Conservation (phyloP, 805 yeast genomes). For the Schwanniomyces polymorphus region DNA sequence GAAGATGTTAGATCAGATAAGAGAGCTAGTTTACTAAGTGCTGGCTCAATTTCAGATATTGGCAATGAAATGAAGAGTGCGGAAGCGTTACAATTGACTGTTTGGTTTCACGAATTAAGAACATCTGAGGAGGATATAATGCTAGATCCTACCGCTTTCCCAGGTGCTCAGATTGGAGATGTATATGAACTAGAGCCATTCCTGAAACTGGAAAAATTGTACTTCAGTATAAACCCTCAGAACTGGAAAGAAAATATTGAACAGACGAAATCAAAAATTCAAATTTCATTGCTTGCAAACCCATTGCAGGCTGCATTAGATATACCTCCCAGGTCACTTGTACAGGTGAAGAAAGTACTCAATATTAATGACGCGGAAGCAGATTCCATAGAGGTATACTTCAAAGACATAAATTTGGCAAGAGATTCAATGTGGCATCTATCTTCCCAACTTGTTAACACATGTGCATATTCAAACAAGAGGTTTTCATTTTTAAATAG, state of each 20-base stretch:
- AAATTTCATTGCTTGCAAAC: conserved; percentile 59
- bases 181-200: conserved; percentile 66
- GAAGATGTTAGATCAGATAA: not conserved
- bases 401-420: conserved; percentile 77
- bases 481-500: conserved; percentile 58
- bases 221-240: conserved; percentile 2
- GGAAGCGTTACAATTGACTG: conserved; percentile 42
- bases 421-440: conserved; percentile 94
- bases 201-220: conserved; percentile 15
- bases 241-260: conserved; percentile 2
- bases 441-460: conserved; percentile 57
- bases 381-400: conserved; percentile 78
- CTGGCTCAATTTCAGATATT: conserved; percentile 1
- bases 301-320: conserved; percentile 61
- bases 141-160: conserved; percentile 57
- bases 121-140: conserved; percentile 59
- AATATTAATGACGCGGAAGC: conserved; percentile 56
- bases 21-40: conserved; percentile 3
- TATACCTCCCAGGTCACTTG: conserved; percentile 66
- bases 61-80: conserved; percentile 2
- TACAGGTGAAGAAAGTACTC: conserved; percentile 50
- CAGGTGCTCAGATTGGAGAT: conserved; percentile 72
- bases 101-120: conserved; percentile 72
- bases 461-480: conserved; percentile 69
- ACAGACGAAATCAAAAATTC: conserved; percentile 26